Base-by-base conservation (phyloP, 768 basidiomycete species). In the Naganishia friedmannii region DNA sequence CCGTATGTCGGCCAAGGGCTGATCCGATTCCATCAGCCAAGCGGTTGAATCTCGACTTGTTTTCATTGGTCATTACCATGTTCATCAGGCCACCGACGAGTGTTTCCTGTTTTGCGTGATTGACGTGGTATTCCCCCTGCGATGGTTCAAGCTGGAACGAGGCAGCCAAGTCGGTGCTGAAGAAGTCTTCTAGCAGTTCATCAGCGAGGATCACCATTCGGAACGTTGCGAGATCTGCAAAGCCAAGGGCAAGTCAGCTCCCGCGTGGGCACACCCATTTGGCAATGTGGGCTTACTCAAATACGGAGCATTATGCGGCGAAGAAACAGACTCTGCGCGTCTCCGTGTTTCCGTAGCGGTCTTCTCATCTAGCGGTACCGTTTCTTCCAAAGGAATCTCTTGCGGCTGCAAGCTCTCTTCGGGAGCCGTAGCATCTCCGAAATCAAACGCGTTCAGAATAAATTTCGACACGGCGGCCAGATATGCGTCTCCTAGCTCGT, bases 121-220 rank as follows among this genome's bases (percentile, higher is more conserved):
- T 77, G 63, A 75, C 77, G 68, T 80, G 77, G 57, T 81, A 74
- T 83, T 86, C 73, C 83, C 86, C 55, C 31, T 75, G 75, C 6
- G 75, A 74, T 19, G 85, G 83, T 68, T 90, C 88, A 39, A 96
- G 84, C 72, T 87, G 86, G 86, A 96, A 98, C 2, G 93, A 93
- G 0, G 86, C 87, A 0, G 91, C 88, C 72, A 99, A 84, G 79
- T 98, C 96, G 0, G 89, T 87, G 76, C 93, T 93, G 76, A 97
- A 99, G 85, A 99, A 99, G 0, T 90, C 89, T 79, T 99, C 96
- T 29, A 99, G 86, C 31, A 98, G 85, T 79, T 97, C 94, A 74
- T 98, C 96, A 0, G 95, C 94, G 10, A 99, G 85, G 5, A 99
- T 90, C 48, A 98, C 95, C 96, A 98, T 99, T 8, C 96, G 88